Evolutionary conservation across 495 filamentous ascomycete genomes (phyloP).

Genomic region (Evansstolkia leycettana): DNA sequence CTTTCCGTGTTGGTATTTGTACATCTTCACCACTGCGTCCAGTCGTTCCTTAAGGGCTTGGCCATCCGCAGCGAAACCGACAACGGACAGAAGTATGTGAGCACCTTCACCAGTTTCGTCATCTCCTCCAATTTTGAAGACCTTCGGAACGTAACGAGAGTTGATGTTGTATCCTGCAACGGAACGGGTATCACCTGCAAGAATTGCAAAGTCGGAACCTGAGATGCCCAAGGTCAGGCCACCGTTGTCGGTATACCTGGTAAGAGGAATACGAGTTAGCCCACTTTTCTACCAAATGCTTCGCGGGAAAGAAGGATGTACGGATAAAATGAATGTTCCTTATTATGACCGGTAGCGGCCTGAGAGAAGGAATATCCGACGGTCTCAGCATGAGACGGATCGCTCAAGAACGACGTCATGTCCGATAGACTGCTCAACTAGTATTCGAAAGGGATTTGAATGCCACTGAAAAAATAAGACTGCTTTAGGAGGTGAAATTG

Average conservation of each 20-base stretch:
- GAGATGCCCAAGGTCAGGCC: constrained; percentile 93
- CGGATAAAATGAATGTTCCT: constrained; percentile 89
- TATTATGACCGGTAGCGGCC: constrained; percentile 34
- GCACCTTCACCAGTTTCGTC: constrained; percentile 72
- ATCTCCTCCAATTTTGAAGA: constrained; percentile 90
- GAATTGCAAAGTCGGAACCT: constrained; percentile 83
- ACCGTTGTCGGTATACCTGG: constrained; percentile 97
- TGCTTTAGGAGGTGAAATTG: constrained; percentile 1
- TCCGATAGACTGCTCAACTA: constrained; percentile 5
- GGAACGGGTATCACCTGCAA: constrained; percentile 91
- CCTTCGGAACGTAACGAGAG: constrained; percentile 82
- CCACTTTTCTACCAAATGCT: constrained; percentile 2
- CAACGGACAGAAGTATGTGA: constrained; percentile 79
- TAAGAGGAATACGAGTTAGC: constrained; percentile 10
- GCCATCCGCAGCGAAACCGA: constrained; percentile 91
- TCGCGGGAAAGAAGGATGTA: constrained; percentile 27
- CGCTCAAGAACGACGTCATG: constrained; percentile 36
- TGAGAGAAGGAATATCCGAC: constrained; percentile 51
- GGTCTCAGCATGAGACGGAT: constrained; percentile 28
- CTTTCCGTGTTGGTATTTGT: constrained; percentile 89
- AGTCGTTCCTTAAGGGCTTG: constrained; percentile 80
- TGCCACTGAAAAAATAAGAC: constrained; percentile 1
- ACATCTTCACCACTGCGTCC: constrained; percentile 90
- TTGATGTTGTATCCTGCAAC: constrained; percentile 98
- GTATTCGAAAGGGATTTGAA: background rate